Base-by-base conservation (phyloP, 2,329 filamentous ascomycete genomes). In the Atkinsonella hypoxylon region DNA sequence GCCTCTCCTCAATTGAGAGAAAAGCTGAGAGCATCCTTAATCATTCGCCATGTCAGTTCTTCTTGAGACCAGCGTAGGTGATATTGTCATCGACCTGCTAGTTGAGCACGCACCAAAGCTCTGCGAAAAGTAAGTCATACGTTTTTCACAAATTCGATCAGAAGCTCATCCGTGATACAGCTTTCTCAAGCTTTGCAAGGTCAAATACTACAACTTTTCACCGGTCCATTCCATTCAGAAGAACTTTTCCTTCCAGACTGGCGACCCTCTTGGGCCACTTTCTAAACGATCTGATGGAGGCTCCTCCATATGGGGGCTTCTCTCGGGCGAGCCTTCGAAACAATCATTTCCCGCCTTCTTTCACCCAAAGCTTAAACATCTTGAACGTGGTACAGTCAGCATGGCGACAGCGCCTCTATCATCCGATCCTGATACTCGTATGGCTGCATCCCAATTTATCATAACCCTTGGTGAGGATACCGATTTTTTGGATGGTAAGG, bases 151-250 rank as follows among this genome's bases (percentile, higher is more conserved):
- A 8, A 17, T 6, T 34, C 3, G 45, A 22, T 22, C 2, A n/a
- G 62, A n/a, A 72, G 66, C 62, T 64, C 45, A 64, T 46, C 11
- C 30, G 17, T 6, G 20, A 55, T 75, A 73, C 68, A 94, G 89
- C 77, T 97, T 98, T 68, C 75, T 98, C 51, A 97, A 98, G 77
- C 87, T 98, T 60, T 96, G 93, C 81, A 97, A 97, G 72, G 76
- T 89, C 70, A 98, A 96, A 73, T 98, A 97, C 73, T 98, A 96
- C 81, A 97, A 97, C 73, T 97, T 94, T 67, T 83, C 89, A 6
- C 93, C 91, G 26, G 73, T 97, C 50, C 88, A 96, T 71, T 89
- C 85, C 58, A 81, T 98, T 38, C 93, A 96, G 64, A 93, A 91
- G 66, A 83, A 89, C 69, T 97, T 96, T 70, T 95, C 90, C 54